Conservation (phyloP, 176 grass and related monocot genomes). For the Chrysopogon serrulatus region DNA sequence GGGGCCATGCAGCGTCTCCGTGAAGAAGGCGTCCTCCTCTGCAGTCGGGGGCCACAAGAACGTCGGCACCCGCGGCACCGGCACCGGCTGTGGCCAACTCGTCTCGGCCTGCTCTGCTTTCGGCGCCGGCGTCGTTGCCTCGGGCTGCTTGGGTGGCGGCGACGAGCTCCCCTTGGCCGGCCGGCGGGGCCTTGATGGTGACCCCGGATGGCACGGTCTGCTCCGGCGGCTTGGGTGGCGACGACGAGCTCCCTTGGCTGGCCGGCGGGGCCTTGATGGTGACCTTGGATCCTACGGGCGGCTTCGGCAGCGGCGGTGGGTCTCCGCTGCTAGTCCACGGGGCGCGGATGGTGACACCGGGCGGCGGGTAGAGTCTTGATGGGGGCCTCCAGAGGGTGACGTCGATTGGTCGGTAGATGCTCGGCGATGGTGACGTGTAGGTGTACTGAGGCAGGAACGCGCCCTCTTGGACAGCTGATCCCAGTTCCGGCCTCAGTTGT, state of each 20-base stretch:
- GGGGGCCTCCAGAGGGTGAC: neutral
- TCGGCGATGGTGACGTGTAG: too few species aligned
- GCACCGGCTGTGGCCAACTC: too few species aligned
- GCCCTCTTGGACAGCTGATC: too few species aligned
- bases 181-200: neutral
- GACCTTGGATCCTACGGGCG: neutral
- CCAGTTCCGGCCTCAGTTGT: too few species aligned
- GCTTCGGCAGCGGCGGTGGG: neutral
- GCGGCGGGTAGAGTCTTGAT: neutral
- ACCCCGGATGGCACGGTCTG: neutral
- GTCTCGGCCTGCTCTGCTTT: neutral
- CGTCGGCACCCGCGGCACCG: neutral
- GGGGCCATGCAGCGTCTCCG: neutral
- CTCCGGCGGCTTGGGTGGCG: neutral
- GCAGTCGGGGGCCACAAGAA: constrained; percentile 21
- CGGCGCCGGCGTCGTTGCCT: neutral
- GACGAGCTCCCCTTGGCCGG: neutral
- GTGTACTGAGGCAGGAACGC: too few species aligned
- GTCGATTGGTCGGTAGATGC: neutral
- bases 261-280: neutral
- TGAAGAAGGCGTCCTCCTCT: neutral
- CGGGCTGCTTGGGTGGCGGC: neutral
- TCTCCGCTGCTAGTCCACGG: neutral
- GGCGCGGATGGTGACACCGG: neutral
- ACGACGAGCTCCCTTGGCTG: neutral